phyloP scores from a whole-genome alignment of 257 asterid genomes.

The Orobanche coerulescens region DNA sequence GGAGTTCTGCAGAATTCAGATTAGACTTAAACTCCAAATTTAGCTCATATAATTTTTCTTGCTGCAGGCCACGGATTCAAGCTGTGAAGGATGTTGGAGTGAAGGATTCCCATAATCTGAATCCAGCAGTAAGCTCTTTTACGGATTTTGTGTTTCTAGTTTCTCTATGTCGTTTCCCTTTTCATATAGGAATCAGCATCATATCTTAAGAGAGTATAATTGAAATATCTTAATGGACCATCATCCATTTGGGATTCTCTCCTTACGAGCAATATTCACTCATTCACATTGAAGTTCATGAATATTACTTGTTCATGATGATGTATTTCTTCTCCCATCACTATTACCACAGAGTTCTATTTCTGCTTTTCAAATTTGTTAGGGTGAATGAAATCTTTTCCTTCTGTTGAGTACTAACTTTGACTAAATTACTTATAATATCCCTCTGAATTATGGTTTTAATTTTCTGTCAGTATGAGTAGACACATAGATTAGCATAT shows the following conservation, averaged over 20 bases:
- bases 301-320: too few relatives aligned
- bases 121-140: slow-evolving; percentile 38
- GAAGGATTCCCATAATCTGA: slow-evolving; percentile 26
- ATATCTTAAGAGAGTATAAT: slow-evolving; percentile 10
- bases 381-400: neutral
- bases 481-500: neutral
- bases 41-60: slow-evolving; percentile 11
- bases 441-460: neutral
- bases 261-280: neutral
- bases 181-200: neutral
- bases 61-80: slow-evolving; percentile 31
- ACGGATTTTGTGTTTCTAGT: neutral
- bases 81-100: slow-evolving; percentile 25
- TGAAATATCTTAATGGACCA: neutral
- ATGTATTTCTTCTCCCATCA: too few relatives aligned
- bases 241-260: slow-evolving; percentile 11
- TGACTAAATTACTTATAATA: slow-evolving; percentile 3
- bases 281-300: neutral
- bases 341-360: neutral
- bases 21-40: neutral
- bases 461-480: neutral
- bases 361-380: neutral
- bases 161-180: neutral
- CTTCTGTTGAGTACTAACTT: neutral
- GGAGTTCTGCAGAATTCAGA: neutral